Percentiles rank a stretch among this genome's conserved stretches.
phyloP scores from a whole-genome alignment of 1,284 basidiomycete species.

The Calocybe gambosa region DNA sequence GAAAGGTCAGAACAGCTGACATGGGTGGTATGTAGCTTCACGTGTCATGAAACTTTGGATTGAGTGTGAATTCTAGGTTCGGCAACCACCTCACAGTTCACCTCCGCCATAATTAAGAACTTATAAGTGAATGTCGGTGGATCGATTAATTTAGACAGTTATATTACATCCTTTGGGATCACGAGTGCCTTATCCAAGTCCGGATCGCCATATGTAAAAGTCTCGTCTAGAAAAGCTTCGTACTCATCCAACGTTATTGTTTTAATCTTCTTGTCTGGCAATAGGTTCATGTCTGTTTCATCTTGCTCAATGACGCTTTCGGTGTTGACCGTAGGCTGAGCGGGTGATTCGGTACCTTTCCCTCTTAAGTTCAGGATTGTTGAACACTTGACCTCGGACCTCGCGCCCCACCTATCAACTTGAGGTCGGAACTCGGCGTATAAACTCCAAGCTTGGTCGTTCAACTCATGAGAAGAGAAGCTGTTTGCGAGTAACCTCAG shows the following conservation, averaged over 20 bases:
- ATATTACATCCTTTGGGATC: conserved; percentile 12
- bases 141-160: conserved; percentile 11
- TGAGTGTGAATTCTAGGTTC: conserved; percentile 45
- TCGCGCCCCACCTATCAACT: conserved; percentile 69
- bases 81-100: conserved; percentile 89
- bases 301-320: conserved; percentile 13
- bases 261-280: conserved; percentile 36
- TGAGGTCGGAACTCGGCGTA: conserved; percentile 75
- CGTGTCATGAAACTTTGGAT: not conserved
- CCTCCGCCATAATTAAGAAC: conserved; percentile 79
- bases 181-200: conserved; percentile 23
- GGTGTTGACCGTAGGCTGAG: not conserved
- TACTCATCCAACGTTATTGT: conserved; percentile 42
- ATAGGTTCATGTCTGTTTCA: conserved; percentile 14
- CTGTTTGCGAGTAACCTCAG: conserved; percentile 72
- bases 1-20: conserved; percentile 90
- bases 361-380: conserved; percentile 54
- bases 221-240: conserved; percentile 44
- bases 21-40: conserved; percentile 74
- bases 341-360: conserved; percentile 8
- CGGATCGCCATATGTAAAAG: conserved; percentile 37
- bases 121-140: conserved; percentile 27
- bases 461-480: conserved; percentile 62
- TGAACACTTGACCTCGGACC: conserved; percentile 59
- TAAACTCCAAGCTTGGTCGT: conserved; percentile 60